phyloP scores from a whole-genome alignment of 202 grass and related monocot species.

The Panicum virgatum region DNA sequence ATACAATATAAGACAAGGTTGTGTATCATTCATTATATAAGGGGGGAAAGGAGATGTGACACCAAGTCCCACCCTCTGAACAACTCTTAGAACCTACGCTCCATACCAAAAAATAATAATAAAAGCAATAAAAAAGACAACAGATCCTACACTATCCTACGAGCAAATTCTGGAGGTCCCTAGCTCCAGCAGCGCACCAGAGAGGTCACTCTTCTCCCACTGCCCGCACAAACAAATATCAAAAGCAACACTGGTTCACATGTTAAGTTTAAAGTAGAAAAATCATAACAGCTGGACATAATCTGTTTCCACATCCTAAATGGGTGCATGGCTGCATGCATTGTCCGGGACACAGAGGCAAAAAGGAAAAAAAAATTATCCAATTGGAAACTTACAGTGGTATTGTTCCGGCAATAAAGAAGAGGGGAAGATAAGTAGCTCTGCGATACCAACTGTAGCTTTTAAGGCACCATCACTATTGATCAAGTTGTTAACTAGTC shows the following conservation, averaged over 20 bases:
- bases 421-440: slow-evolving; percentile 75
- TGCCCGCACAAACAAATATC: neutral
- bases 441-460: slow-evolving; percentile 46
- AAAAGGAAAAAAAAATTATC: neutral
- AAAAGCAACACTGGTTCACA: neutral
- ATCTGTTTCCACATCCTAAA: neutral
- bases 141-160: neutral
- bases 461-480: slow-evolving; percentile 51
- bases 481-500: slow-evolving; percentile 49
- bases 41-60: too few species aligned
- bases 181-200: neutral
- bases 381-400: slow-evolving; percentile 45
- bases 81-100: neutral
- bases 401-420: slow-evolving; percentile 53
- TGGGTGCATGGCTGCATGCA: neutral
- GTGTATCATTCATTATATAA: neutral
- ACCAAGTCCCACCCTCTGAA: neutral
- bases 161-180: neutral
- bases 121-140: neutral
- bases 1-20: slow-evolving; percentile 17
- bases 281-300: neutral
- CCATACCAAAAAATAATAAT: neutral
- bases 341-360: neutral
- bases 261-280: neutral
- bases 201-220: too few species aligned